phyloP scores from a whole-genome alignment of 768 basidiomycete species.

The Lentinula sp. region DNA sequence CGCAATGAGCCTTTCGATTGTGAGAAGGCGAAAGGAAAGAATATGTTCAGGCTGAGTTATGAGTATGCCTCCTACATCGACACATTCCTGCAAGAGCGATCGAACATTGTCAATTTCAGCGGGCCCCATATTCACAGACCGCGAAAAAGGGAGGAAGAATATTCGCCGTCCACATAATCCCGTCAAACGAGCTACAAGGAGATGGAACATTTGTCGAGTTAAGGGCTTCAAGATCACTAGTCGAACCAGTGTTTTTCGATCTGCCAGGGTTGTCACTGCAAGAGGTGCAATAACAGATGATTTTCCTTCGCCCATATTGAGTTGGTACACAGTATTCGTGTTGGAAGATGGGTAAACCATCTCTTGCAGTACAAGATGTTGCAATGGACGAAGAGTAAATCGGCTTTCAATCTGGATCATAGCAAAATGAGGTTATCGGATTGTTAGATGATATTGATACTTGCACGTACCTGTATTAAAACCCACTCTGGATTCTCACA shows the following conservation, averaged over 20 bases:
- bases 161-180: constrained; percentile 40
- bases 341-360: constrained; percentile 37
- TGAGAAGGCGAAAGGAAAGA: too few species aligned
- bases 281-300: constrained; percentile 47
- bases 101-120: constrained; percentile 15
- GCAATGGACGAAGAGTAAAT: constrained; percentile 35
- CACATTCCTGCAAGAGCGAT: too few species aligned
- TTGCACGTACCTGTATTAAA: constrained; percentile 30
- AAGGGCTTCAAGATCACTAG: constrained; percentile 47
- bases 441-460: too few species aligned
- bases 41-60: too few species aligned
- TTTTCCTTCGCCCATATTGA: constrained; percentile 59
- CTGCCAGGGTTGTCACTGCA: constrained; percentile 29
- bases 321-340: constrained; percentile 35
- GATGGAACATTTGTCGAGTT: constrained; percentile 39
- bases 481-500: constrained; percentile 32
- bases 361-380: constrained; percentile 32
- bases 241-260: constrained; percentile 37
- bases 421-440: too few species aligned
- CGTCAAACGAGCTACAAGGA: constrained; percentile 36
- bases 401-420: constrained; percentile 35
- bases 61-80: too few species aligned
- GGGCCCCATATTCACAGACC: constrained; percentile 21
- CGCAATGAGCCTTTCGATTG: too few species aligned
- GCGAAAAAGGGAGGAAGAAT: constrained; percentile 45